A percentile compares a stretch with the other conserved stretches of the same genome.
Evolutionary conservation across 495 filamentous ascomycete species (phyloP).

Genomic region (Tuber brumale): DNA sequence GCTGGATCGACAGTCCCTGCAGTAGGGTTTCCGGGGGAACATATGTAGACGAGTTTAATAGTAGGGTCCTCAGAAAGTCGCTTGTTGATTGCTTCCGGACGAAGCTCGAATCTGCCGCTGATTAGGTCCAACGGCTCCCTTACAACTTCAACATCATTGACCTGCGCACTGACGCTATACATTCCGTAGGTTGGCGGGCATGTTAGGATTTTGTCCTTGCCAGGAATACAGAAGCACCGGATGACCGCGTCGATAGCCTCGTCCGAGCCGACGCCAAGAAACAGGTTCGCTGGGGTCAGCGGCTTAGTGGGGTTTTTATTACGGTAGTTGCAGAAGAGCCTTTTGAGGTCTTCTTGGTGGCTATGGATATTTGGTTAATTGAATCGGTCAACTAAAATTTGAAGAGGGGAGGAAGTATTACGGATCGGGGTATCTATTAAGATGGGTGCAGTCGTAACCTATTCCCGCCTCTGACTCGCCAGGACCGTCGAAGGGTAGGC

Average conservation of each 20-base stretch:
- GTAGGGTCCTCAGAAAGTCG: slow-evolving; percentile 54
- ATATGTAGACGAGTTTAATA: slow-evolving; percentile 86
- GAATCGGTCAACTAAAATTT: background rate
- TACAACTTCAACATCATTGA: slow-evolving; percentile 83
- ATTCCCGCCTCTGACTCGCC: slow-evolving; percentile 28
- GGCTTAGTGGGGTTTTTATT: slow-evolving; percentile 66
- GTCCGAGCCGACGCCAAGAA: slow-evolving; percentile 87
- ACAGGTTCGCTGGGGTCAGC: slow-evolving; percentile 77
- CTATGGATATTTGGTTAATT: slow-evolving; percentile 42
- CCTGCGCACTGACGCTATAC: slow-evolving; percentile 87
- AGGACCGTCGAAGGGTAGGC: slow-evolving; percentile 45
- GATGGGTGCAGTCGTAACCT: slow-evolving; percentile 62
- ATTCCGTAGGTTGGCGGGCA: slow-evolving; percentile 98
- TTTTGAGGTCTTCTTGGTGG: slow-evolving; percentile 80
- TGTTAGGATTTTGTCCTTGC: slow-evolving; percentile 79
- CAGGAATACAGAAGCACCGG: slow-evolving; percentile 83
- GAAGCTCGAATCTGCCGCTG: slow-evolving; percentile 60
- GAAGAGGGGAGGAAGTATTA: slow-evolving; percentile 43
- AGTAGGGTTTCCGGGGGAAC: slow-evolving; percentile 92
- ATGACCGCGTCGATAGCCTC: slow-evolving; percentile 93
- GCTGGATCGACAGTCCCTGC: slow-evolving; percentile 66
- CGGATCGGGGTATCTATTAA: slow-evolving; percentile 96
- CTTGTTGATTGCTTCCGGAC: slow-evolving; percentile 60
- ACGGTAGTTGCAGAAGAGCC: slow-evolving; percentile 76
- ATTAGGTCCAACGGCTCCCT: slow-evolving; percentile 66